Conservation (phyloP, 2,329 filamentous ascomycete species). For the Macroventuria anomochaeta region DNA sequence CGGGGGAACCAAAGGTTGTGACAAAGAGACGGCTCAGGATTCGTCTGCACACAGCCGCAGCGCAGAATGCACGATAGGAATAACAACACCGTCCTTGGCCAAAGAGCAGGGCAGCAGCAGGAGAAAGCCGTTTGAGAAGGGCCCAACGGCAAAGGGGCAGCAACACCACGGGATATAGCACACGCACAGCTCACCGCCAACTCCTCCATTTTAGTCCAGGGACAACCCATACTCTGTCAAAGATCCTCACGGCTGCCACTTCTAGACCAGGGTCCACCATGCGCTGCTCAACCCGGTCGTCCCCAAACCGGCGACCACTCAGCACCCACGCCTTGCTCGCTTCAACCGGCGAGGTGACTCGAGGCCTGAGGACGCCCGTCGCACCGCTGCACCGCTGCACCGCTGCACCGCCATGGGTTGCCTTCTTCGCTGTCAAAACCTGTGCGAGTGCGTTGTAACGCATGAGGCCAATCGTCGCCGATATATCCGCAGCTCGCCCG, state of each 20-base stretch:
- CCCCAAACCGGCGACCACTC: conserved; percentile 9
- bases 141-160: conserved; percentile 33
- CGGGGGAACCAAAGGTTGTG: conserved; percentile 9
- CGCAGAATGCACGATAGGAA: not conserved
- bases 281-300: conserved; percentile 3
- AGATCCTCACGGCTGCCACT: conserved; percentile 9
- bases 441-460: conserved; percentile 19
- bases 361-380: conserved; percentile 1
- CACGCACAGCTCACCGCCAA: conserved; percentile 19
- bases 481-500: not conserved
- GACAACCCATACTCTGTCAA: conserved; percentile 11
- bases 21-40: conserved; percentile 5
- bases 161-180: conserved; percentile 9
- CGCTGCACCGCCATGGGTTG: conserved; percentile 12
- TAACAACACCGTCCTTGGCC: conserved; percentile 1
- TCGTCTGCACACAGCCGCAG: conserved; percentile 11
- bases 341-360: conserved; percentile 7
- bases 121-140: conserved; percentile 23
- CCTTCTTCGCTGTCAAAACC: conserved; percentile 21
- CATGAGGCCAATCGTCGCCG: conserved; percentile 16
- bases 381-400: conserved; percentile 11
- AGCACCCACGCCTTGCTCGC: not conserved
- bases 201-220: conserved; percentile 9
- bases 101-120: conserved; percentile 4
- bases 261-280: conserved; percentile 19